Conservation (phyloP, 768 basidiomycete genomes). For the Macrolepiota fuliginosa region DNA sequence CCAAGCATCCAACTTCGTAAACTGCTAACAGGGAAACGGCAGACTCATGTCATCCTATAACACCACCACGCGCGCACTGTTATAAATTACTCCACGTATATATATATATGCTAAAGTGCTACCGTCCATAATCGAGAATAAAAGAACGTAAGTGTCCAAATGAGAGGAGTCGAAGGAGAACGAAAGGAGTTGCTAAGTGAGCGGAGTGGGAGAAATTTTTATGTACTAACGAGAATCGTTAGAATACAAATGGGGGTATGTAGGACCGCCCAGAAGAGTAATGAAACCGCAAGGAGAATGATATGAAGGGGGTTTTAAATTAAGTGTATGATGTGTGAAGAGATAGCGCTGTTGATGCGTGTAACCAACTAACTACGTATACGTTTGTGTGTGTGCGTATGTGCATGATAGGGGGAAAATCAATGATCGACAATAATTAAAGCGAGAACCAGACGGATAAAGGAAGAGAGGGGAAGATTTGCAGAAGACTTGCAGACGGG, state of each 20-base stretch:
- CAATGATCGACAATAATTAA: constrained; percentile 3
- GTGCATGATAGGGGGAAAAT: constrained; percentile 1
- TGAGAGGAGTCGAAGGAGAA: neutral
- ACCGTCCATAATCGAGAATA: neutral
- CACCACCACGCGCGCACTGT: neutral
- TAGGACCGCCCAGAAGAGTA: neutral
- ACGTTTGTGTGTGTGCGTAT: neutral
- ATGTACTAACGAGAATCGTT: neutral
- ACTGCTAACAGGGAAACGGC: neutral
- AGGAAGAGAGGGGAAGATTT: neutral
- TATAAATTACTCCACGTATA: neutral
- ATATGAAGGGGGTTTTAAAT: neutral
- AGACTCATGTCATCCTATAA: neutral
- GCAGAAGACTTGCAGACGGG: neutral
- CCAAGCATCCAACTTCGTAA: too few species aligned
- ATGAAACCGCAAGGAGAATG: neutral
- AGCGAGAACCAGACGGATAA: neutral
- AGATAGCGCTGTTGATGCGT: constrained; percentile 3
- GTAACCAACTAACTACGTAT: constrained; percentile 2
- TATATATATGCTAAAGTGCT: neutral
- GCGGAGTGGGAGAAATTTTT: neutral
- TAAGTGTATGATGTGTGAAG: neutral
- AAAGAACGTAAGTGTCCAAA: neutral
- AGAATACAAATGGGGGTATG: neutral
- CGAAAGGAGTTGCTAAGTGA: neutral